Percentiles rank a stretch among this genome's conserved stretches.
These are phyloP conservation scores for Abortiporus biennis DNA, from an alignment of 1,284 basidiomycete genomes.

Conservation along the genomic window DNA sequence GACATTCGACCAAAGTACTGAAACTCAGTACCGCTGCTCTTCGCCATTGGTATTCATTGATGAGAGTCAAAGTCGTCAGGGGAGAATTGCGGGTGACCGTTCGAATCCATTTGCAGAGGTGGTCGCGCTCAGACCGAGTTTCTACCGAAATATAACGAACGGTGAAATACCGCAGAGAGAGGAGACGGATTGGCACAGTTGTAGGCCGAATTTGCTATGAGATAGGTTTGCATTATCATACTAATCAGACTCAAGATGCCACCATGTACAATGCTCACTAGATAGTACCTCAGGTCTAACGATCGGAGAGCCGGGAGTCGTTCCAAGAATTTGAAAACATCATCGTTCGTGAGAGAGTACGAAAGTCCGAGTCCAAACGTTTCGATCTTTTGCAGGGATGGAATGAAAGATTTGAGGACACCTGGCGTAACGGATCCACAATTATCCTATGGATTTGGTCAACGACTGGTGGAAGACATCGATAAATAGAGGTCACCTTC, in stretches of 20 bases:
- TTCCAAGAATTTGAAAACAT: slow-evolving; percentile 40
- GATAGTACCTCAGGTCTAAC: slow-evolving; percentile 41
- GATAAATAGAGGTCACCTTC: slow-evolving; percentile 24
- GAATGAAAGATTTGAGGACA: slow-evolving; percentile 36
- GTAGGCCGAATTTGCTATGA: slow-evolving; percentile 41
- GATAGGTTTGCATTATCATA: background rate
- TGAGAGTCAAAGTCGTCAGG: slow-evolving; percentile 30
- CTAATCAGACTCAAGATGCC: too few species aligned
- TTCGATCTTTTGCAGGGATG: slow-evolving; percentile 23
- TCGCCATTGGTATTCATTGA: too few species aligned
- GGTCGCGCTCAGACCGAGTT: slow-evolving; percentile 23
- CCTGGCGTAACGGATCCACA: slow-evolving; percentile 57
- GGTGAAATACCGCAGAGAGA: slow-evolving; percentile 32
- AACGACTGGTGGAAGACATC: background rate
- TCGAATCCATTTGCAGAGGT: slow-evolving; percentile 40
- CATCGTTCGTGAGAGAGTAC: slow-evolving; percentile 45
- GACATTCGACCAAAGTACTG: background rate
- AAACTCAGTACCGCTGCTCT: too few species aligned
- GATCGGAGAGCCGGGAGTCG: slow-evolving; percentile 30
- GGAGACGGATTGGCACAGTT: slow-evolving; percentile 22
- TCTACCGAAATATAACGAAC: slow-evolving; percentile 25
- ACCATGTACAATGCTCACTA: too few species aligned
- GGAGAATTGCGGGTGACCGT: slow-evolving; percentile 31
- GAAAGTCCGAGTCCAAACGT: slow-evolving; percentile 43
- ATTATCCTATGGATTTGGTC: slow-evolving; percentile 30